Conservation (phyloP, 169 alveolate species). For the Plasmodium blacklocki region DNA sequence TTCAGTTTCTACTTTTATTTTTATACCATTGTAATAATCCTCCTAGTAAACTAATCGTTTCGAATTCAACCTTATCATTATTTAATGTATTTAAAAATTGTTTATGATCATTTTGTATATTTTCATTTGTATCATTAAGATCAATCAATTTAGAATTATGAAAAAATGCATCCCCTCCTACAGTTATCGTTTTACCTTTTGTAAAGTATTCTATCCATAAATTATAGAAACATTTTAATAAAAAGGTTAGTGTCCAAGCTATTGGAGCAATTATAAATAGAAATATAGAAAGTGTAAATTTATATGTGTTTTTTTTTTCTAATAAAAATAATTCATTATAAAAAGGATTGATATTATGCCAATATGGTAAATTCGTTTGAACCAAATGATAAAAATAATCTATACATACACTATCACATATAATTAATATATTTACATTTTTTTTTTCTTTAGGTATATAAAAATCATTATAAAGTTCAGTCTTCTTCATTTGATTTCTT, state of each 20-base stretch:
- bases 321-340: conserved; percentile 58
- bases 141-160: conserved; percentile 53
- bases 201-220: conserved; percentile 73
- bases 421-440: conserved; percentile 54
- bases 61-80: conserved; percentile 22
- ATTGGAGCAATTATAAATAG: conserved; percentile 65
- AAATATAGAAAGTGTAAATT: conserved; percentile 50
- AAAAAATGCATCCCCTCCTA: conserved; percentile 68
- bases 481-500: conserved; percentile 35
- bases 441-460: conserved; percentile 37
- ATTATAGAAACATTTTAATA: conserved; percentile 40
- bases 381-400: conserved; percentile 63
- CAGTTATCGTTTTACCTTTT: conserved; percentile 73
- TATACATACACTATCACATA: conserved; percentile 75
- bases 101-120: conserved; percentile 10
- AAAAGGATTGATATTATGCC: conserved; percentile 51
- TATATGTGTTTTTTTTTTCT: conserved; percentile 67
- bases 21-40: conserved; percentile 75
- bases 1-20: conserved; percentile 63
- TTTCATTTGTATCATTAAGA: conserved; percentile 9
- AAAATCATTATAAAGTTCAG: conserved; percentile 59
- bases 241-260: conserved; percentile 62
- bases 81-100: conserved; percentile 17
- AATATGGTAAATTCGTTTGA: conserved; percentile 24
- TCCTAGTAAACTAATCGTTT: conserved; percentile 59